A percentile compares a stretch with the other conserved stretches of the same genome.
Evolutionary conservation across 2,329 filamentous ascomycete genomes (phyloP).

Genomic region (Aspergillus sp.): DNA sequence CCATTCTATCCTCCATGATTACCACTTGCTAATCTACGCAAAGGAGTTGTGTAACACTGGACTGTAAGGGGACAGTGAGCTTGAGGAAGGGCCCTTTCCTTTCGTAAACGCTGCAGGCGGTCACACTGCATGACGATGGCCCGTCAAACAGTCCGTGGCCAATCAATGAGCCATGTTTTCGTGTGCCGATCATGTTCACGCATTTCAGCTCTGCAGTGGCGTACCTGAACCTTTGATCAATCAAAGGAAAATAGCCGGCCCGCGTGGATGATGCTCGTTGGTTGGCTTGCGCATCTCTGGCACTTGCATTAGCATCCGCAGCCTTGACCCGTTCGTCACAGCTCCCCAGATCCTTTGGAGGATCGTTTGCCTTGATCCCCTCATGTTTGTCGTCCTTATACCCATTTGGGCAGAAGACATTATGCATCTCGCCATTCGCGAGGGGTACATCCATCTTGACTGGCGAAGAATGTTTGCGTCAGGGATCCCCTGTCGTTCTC

Average conservation of each 20-base stretch:
- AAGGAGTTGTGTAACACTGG: neutral
- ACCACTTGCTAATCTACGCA: neutral
- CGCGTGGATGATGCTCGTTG: neutral
- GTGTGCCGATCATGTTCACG: neutral
- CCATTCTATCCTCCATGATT: neutral
- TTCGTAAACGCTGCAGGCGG: too few species aligned
- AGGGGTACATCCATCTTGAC: neutral
- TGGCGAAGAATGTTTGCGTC: neutral
- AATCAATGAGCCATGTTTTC: neutral
- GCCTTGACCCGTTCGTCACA: neutral
- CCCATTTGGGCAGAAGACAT: neutral
- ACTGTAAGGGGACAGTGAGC: too few species aligned
- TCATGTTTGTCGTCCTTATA: neutral
- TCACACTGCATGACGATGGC: neutral
- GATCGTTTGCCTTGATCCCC: neutral
- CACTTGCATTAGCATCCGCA: neutral
- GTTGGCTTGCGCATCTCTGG: neutral
- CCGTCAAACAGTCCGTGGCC: neutral
- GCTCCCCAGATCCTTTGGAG: neutral
- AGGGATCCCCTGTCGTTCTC: neutral
- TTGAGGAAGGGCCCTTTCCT: too few species aligned
- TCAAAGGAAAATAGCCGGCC: neutral
- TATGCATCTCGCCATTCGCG: neutral
- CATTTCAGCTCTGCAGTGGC: neutral
- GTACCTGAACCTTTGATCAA: neutral